Evolutionary conservation across 148 eudicot genomes (phyloP).

Genomic region (Chenopodium suecicum): DNA sequence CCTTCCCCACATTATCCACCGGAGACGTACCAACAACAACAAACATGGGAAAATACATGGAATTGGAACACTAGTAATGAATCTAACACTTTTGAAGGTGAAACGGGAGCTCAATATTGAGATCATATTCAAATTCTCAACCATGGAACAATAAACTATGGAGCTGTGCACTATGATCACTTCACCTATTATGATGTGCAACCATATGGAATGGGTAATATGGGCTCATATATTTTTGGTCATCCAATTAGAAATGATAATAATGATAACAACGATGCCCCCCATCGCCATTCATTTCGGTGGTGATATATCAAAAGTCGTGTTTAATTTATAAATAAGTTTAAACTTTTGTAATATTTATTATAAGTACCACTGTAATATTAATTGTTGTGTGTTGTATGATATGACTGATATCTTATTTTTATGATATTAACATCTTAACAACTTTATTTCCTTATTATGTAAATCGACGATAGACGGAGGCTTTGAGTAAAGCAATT

Average conservation of each 20-base stretch:
- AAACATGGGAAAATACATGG: neutral
- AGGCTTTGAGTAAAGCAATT: too few species aligned
- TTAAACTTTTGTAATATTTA: too few species aligned
- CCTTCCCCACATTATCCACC: too few species aligned
- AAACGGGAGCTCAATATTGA: neutral
- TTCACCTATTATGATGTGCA: neutral
- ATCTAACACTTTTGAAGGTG: neutral
- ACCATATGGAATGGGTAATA: neutral
- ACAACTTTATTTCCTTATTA: too few species aligned
- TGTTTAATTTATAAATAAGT: too few species aligned
- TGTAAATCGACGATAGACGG: too few species aligned
- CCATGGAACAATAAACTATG: neutral
- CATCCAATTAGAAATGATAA: neutral
- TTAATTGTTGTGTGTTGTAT: too few species aligned
- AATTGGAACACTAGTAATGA: neutral
- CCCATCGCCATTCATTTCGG: neutral
- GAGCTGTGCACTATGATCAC: neutral
- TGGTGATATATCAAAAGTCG: neutral
- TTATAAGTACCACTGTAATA: too few species aligned
- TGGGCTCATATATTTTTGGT: neutral
- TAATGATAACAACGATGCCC: neutral
- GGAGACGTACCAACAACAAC: neutral
- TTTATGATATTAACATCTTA: too few species aligned
- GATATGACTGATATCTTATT: too few species aligned
- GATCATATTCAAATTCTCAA: constrained; percentile 1